Evolutionary conservation across 495 filamentous ascomycete species (phyloP), one percentile per base, ranked within the genome.

Genomic region (Trichoderma orchidacearum): DNA sequence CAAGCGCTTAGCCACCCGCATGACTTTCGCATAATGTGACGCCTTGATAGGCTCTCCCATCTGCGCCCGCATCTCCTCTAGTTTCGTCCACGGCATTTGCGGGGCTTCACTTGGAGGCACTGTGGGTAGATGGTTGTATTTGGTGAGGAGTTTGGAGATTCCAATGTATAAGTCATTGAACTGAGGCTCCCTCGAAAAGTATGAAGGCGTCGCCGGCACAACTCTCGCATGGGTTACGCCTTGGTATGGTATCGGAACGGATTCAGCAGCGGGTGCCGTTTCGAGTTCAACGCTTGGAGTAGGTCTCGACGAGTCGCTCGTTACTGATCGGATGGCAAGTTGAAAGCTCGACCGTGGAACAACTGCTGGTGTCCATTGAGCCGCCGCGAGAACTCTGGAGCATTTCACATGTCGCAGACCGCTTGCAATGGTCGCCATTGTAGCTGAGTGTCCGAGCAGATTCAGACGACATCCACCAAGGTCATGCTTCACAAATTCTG

Each of bases 121-220:
- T 2, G 70, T 77, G 0, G 93, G 93, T 21, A 97, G 81, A 6
- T 78, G 71, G 38, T 81, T 75, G 66, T 92, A 82, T 66, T 80
- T 82, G 30, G 80, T 80, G 54, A 86, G 70, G 21, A 97, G 77
- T 9, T 77, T 66, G 61, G 89, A 80, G 13, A 99, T 77, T 2
- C 69, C 66, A 58, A 99, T 79, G 62, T 87, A 78, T 66, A 86
- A 80, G 69, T 99, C 93, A 72, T 85, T 92, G 76, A 94, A 96
- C 32, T 76, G 73, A 3, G 90, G 86, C 35, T 80, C 85, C 30
- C 83, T 85, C 59, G 89, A 91, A 77, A 97, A 99, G 72, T 97
- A 99, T 50, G 91, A 89, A 2, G 88, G 85, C 7, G 93, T 96
- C 0, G 79, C 76, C 17, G 93, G 93, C 32, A 95, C 73, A 27